phyloP scores from a whole-genome alignment of 495 filamentous ascomycete species.

The Daldinia decipiens region DNA sequence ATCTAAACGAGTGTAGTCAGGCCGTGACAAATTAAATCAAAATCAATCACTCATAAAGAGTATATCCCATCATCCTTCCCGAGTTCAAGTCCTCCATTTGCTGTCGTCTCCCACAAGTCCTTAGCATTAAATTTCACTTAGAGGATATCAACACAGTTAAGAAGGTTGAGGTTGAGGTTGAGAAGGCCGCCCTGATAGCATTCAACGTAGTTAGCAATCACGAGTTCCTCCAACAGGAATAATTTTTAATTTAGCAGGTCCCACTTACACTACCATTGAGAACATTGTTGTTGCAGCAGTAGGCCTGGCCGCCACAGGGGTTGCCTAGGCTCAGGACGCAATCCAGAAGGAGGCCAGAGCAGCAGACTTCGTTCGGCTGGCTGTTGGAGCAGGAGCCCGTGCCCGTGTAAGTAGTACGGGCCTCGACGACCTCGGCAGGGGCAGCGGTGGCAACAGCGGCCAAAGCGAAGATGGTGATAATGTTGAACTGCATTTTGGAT shows the following conservation, averaged over 20 bases:
- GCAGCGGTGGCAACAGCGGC: constrained; percentile 41
- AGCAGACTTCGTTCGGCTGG: constrained; percentile 37
- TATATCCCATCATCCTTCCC: constrained; percentile 12
- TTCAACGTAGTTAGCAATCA: constrained; percentile 9
- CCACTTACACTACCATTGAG: constrained; percentile 14
- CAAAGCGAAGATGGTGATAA: constrained; percentile 36
- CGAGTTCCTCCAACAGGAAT: background rate
- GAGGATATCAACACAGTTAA: constrained; percentile 33
- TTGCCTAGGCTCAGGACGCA: constrained; percentile 21
- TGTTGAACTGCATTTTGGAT: constrained; percentile 44
- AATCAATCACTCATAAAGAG: constrained; percentile 8
- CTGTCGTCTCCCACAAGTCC: background rate
- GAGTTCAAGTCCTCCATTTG: background rate
- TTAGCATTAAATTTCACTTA: background rate
- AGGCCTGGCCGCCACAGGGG: constrained; percentile 26
- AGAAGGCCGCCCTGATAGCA: constrained; percentile 8
- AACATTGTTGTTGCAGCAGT: constrained; percentile 28
- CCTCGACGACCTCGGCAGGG: constrained; percentile 31
- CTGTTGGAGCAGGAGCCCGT: constrained; percentile 30
- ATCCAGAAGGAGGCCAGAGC: constrained; percentile 16
- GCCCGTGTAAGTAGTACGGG: constrained; percentile 11
- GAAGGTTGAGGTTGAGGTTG: constrained; percentile 24
- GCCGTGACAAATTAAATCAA: constrained; percentile 35
- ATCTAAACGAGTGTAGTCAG: constrained; percentile 44
- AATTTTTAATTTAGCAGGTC: background rate